Conservation (phyloP, 352 stramenopile species). For the Phytopythium sindhum region DNA sequence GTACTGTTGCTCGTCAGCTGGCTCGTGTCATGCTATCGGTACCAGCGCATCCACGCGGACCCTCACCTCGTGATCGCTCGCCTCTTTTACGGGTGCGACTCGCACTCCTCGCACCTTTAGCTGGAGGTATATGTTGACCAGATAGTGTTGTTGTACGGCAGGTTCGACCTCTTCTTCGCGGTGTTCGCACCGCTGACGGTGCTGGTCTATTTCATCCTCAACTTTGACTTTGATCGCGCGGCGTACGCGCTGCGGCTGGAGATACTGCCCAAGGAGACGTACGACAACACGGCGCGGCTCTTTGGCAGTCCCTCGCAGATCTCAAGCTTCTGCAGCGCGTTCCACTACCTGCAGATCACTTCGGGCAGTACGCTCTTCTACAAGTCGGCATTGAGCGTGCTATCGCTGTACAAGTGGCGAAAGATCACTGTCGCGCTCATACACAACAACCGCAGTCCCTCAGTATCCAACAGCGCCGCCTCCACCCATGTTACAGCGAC, state of each 20-base stretch:
- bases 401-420: conserved; percentile 48
- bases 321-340: conserved; percentile 32
- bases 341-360: conserved; percentile 31
- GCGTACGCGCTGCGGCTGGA: conserved; percentile 22
- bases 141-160: not conserved
- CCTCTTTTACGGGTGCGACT: conserved; percentile 34
- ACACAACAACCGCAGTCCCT: conserved; percentile 15
- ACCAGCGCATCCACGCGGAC: conserved; percentile 30
- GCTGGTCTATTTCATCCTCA: conserved; percentile 26
- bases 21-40: conserved; percentile 43
- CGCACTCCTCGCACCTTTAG: not conserved
- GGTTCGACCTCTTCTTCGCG: conserved; percentile 42
- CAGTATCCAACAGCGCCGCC: too few species aligned
- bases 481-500: too few species aligned
- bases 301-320: conserved; percentile 35
- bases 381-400: conserved; percentile 31
- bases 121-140: not conserved
- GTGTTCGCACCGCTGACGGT: conserved; percentile 41
- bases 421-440: conserved; percentile 39
- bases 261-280: conserved; percentile 13
- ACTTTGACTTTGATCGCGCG: conserved; percentile 36
- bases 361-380: conserved; percentile 18
- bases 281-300: conserved; percentile 34
- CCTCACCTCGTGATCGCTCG: conserved; percentile 24
- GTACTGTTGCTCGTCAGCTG: conserved; percentile 32